phyloP scores from a whole-genome alignment of 2,329 filamentous ascomycete genomes.

The Stachybotrys chartarum region DNA sequence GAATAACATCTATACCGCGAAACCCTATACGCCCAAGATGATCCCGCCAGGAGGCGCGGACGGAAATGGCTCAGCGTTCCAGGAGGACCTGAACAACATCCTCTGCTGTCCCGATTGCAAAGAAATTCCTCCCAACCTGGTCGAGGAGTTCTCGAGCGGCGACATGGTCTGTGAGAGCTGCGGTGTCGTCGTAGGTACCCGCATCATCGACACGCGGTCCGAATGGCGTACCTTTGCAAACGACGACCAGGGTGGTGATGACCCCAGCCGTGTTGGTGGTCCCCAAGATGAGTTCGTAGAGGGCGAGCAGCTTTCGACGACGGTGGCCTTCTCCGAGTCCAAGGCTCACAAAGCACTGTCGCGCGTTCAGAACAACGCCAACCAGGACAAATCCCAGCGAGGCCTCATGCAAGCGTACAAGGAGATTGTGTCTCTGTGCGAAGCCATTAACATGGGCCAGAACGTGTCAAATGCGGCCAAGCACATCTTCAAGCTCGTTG shows the following conservation, averaged over 20 bases:
- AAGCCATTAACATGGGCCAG: slow-evolving; percentile 73
- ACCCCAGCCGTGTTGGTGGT: slow-evolving; percentile 96
- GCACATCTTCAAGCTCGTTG: slow-evolving; percentile 89
- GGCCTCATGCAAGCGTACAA: slow-evolving; percentile 76
- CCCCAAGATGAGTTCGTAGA: slow-evolving; percentile 84
- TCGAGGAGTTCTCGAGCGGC: slow-evolving; percentile 86
- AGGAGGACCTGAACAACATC: slow-evolving; percentile 79
- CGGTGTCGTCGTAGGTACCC: slow-evolving; percentile 81
- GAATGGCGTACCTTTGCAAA: slow-evolving; percentile 99
- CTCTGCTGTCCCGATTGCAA: slow-evolving; percentile 87
- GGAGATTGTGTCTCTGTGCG: slow-evolving; percentile 81
- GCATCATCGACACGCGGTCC: slow-evolving; percentile 90
- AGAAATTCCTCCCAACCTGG: slow-evolving; percentile 82
- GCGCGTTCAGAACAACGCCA: slow-evolving; percentile 79
- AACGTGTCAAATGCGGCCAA: slow-evolving; percentile 85
- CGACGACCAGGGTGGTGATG: slow-evolving; percentile 92
- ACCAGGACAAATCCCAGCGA: slow-evolving; percentile 78
- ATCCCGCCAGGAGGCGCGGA: slow-evolving; percentile 30
- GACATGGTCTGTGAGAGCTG: slow-evolving; percentile 92
- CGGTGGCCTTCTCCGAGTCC: slow-evolving; percentile 76
- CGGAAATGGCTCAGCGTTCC: slow-evolving; percentile 40
- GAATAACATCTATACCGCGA: slow-evolving; percentile 35
- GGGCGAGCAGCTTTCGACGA: slow-evolving; percentile 81
- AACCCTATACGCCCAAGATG: slow-evolving; percentile 38
- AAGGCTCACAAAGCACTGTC: slow-evolving; percentile 67